phyloP scores from a whole-genome alignment of 2,329 filamentous ascomycete species.

The Aspergillus transmontanensis region DNA sequence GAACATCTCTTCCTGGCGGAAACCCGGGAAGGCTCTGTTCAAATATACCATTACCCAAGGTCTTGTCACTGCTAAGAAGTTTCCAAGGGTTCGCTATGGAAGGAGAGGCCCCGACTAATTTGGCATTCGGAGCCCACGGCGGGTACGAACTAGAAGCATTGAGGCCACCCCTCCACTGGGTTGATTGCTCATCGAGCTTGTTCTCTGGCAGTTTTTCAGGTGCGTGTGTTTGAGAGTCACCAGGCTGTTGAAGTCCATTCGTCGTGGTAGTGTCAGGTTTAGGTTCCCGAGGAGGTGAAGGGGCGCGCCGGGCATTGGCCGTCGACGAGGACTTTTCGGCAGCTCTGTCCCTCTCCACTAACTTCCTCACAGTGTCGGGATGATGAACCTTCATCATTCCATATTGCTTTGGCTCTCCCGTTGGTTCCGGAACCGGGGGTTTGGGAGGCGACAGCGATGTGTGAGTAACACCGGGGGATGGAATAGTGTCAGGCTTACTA shows the following conservation, averaged over 20 bases:
- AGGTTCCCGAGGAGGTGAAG: conserved; percentile 35
- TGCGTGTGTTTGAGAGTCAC: conserved; percentile 24
- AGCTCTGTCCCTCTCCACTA: conserved; percentile 40
- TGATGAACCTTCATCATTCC: conserved; percentile 65
- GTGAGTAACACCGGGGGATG: conserved; percentile 29
- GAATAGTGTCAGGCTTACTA: conserved; percentile 27
- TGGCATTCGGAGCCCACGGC: conserved; percentile 40
- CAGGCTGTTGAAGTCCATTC: conserved; percentile 34
- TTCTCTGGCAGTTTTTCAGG: conserved; percentile 27
- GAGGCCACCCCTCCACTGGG: conserved; percentile 43
- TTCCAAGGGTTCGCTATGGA: conserved; percentile 60
- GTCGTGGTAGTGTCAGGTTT: conserved; percentile 26
- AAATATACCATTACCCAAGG: conserved; percentile 66
- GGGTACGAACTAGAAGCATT: conserved; percentile 40
- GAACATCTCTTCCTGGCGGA: conserved; percentile 44
- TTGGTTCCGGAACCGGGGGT: conserved; percentile 59
- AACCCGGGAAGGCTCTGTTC: conserved; percentile 56
- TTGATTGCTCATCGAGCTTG: conserved; percentile 35
- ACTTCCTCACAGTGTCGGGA: conserved; percentile 54
- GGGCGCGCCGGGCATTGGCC: conserved; percentile 30
- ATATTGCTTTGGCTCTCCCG: conserved; percentile 61
- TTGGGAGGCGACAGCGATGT: conserved; percentile 57
- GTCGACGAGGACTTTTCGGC: conserved; percentile 34
- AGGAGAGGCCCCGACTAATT: conserved; percentile 36
- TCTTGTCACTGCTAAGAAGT: conserved; percentile 56